Evolutionary conservation across 2,329 filamentous ascomycete genomes (phyloP).

Genomic region (Dothidotthia symphoricarpi): DNA sequence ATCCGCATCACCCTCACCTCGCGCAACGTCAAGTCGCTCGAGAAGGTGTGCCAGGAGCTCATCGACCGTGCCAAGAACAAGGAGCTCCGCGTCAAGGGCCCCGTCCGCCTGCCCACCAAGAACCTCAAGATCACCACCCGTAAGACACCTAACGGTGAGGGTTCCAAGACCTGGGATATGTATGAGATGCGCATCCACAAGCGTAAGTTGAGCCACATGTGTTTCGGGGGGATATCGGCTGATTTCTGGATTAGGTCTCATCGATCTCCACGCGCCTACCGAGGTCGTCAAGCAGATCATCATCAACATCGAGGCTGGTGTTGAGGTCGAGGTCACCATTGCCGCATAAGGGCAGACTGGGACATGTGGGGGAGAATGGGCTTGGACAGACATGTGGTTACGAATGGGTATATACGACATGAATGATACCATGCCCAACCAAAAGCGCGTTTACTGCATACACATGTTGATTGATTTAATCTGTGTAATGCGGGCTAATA

Average conservation of each 20-base stretch:
- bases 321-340: conserved; percentile 91
- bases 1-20: conserved; percentile 97
- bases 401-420: conserved; percentile 4
- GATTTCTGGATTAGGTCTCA: conserved; percentile 54
- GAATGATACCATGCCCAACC: no score
- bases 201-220: conserved; percentile 49
- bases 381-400: conserved; percentile 25
- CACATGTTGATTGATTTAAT: no score
- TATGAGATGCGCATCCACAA: conserved; percentile 99
- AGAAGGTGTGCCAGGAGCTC: conserved; percentile 89
- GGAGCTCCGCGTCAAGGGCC: conserved; percentile 97
- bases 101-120: conserved; percentile 97
- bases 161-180: conserved; percentile 99
- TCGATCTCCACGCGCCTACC: conserved; percentile 96
- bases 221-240: no score
- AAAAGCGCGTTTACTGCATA: no score
- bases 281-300: conserved; percentile 98
- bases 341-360: conserved; percentile 60
- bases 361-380: conserved; percentile 16
- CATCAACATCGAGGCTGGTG: conserved; percentile 91
- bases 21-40: conserved; percentile 90
- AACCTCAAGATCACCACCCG: conserved; percentile 94
- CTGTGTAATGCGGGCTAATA: no score
- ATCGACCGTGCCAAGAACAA: conserved; percentile 98
- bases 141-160: conserved; percentile 99